Evolutionary conservation across 345 rosid species (phyloP).

Genomic region (Camelina laxa): DNA sequence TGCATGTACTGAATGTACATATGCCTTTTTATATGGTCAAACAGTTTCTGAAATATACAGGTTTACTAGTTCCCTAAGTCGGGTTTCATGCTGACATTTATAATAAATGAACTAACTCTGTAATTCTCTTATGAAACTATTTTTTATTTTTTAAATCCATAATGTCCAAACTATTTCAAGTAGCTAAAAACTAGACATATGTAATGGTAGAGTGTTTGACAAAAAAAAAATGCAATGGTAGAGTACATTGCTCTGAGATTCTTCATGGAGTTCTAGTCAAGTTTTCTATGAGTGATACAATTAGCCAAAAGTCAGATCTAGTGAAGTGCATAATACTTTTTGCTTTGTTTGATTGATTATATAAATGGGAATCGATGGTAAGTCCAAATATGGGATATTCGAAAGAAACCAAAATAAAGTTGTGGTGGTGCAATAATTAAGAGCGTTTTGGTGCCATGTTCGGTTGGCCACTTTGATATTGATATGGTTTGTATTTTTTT

Average conservation of each 20-base stretch:
- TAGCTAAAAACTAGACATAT: not conserved
- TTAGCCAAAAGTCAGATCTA: not conserved
- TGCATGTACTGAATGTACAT: slow-evolving; percentile 25
- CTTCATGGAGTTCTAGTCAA: not conserved
- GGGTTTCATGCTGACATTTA: slow-evolving; percentile 23
- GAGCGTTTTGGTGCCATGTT: not conserved
- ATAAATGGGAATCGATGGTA: not conserved
- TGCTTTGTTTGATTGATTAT: not conserved
- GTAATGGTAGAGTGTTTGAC: not conserved
- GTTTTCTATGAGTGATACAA: not conserved
- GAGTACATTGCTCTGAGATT: not conserved
- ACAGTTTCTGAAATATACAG: slow-evolving; percentile 30
- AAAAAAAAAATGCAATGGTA: not conserved
- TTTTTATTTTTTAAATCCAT: not conserved
- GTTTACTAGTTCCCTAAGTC: slow-evolving; percentile 26
- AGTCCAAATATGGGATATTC: not conserved
- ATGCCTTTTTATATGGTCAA: slow-evolving; percentile 14
- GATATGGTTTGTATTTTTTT: not conserved
- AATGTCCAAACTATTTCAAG: not conserved
- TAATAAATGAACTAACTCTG: not conserved
- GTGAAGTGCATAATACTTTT: not conserved
- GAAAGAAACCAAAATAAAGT: not conserved
- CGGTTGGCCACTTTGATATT: not conserved
- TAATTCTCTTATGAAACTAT: not conserved
- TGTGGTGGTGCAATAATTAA: not conserved